Percentiles rank a stretch among this genome's conserved stretches.
Conservation (phyloP, 2,329 filamentous ascomycete species). For the Aspergillus bombycis region DNA sequence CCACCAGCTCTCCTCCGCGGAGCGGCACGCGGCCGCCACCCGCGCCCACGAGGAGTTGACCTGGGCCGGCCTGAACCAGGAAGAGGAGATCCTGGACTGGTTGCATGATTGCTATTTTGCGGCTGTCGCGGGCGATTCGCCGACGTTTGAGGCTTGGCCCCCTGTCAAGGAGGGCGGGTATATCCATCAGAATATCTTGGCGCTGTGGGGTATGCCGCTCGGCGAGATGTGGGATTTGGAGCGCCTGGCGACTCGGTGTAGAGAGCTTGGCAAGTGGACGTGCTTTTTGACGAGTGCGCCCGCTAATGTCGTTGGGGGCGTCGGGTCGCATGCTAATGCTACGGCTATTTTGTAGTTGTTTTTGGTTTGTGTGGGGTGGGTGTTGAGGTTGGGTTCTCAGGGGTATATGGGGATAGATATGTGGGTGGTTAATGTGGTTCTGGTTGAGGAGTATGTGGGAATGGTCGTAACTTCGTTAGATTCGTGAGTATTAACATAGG, state of each 20-base stretch:
- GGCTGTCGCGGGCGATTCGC: conserved; percentile 65
- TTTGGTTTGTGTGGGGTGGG: too few relatives aligned
- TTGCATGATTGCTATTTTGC: conserved; percentile 71
- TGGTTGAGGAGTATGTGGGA: background rate
- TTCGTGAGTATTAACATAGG: conserved; percentile 16
- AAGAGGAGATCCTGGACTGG: conserved; percentile 64
- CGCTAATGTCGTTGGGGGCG: conserved; percentile 42
- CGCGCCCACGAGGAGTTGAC: conserved; percentile 42
- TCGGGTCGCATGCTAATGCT: conserved; percentile 38
- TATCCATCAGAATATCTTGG: conserved; percentile 46
- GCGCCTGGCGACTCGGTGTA: conserved; percentile 37
- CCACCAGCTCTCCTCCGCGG: conserved; percentile 46
- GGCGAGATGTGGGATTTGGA: conserved; percentile 53
- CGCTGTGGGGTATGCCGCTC: conserved; percentile 50
- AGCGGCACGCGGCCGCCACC: conserved; percentile 35
- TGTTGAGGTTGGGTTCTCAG: too few relatives aligned
- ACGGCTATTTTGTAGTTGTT: conserved; percentile 34
- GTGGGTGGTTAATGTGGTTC: background rate
- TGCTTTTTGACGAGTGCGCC: conserved; percentile 50
- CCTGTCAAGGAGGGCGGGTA: conserved; percentile 40
- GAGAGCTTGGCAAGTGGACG: conserved; percentile 40
- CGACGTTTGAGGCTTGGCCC: conserved; percentile 67
- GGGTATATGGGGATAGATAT: background rate
- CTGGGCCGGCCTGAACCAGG: conserved; percentile 57
- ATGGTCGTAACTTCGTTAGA: conserved; percentile 16